These are phyloP conservation scores for Zymoseptoria passerinii DNA, from an alignment of 2,329 filamentous ascomycete species.

Conservation along the genomic window DNA sequence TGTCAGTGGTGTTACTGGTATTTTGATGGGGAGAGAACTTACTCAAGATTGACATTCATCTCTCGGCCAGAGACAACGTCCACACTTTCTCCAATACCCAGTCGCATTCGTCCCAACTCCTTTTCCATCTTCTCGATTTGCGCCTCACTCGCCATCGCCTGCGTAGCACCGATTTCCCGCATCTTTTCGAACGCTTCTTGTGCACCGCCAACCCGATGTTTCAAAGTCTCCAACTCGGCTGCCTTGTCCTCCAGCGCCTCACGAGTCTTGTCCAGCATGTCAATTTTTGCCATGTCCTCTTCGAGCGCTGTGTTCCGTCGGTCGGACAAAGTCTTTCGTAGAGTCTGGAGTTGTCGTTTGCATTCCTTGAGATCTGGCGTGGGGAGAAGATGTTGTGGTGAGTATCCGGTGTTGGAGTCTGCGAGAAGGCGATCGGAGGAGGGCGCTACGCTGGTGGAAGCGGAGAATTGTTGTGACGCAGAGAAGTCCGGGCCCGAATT, in stretches of 20 bases:
- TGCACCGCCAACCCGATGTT: constrained; percentile 77
- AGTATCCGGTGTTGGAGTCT: constrained; percentile 77
- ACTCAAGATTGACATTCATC: constrained; percentile 96
- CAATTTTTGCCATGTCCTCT: constrained; percentile 87
- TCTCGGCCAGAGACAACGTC: constrained; percentile 89
- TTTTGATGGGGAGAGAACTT: constrained; percentile 31
- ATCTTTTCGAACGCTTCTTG: constrained; percentile 92
- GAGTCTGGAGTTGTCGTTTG: constrained; percentile 65
- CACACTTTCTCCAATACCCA: constrained; percentile 73
- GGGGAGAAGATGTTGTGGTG: constrained; percentile 77
- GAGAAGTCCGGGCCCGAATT: constrained; percentile 69
- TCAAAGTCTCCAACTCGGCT: constrained; percentile 82
- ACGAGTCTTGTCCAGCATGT: constrained; percentile 86
- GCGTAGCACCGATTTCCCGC: constrained; percentile 70
- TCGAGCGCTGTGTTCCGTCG: constrained; percentile 74
- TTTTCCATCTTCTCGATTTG: constrained; percentile 99
- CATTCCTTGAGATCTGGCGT: constrained; percentile 83
- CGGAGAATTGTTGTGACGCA: constrained; percentile 39
- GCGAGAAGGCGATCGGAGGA: constrained; percentile 67
- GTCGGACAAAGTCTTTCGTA: constrained; percentile 90
- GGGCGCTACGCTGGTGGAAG: constrained; percentile 27
- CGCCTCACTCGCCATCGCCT: constrained; percentile 80
- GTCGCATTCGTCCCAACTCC: constrained; percentile 87
- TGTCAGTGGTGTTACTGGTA: neutral
- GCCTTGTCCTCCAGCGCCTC: constrained; percentile 95